Conservation (phyloP, 2,329 filamentous ascomycete genomes). For the Pochonia chlamydosporia region DNA sequence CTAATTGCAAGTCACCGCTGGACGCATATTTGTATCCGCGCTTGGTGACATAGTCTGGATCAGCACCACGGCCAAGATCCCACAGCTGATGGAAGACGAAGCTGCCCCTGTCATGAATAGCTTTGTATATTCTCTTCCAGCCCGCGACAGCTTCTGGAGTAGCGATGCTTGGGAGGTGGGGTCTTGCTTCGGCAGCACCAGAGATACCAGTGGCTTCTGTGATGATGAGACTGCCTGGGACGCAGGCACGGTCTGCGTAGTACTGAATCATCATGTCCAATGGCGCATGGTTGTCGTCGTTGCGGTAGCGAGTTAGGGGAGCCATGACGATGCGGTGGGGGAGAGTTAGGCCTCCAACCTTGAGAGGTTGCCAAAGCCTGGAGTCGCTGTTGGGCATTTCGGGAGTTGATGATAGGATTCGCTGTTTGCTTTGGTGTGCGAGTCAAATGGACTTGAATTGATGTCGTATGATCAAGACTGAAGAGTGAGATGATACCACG, state of each 20-base stretch:
- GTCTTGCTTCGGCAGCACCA: slow-evolving; percentile 15
- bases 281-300: not conserved
- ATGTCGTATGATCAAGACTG: too few species aligned
- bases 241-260: slow-evolving; percentile 38
- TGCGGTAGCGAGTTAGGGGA: slow-evolving; percentile 25
- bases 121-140: not conserved
- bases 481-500: too few species aligned
- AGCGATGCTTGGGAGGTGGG: not conserved
- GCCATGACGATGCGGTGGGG: slow-evolving; percentile 46
- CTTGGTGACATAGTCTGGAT: not conserved
- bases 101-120: not conserved
- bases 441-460: too few species aligned
- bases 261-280: slow-evolving; percentile 28
- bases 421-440: too few species aligned
- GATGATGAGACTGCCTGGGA: slow-evolving; percentile 37
- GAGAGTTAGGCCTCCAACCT: slow-evolving; percentile 30
- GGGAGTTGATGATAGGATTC: not conserved
- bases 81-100: not conserved
- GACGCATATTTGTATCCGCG: not conserved
- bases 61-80: not conserved
- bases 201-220: slow-evolving; percentile 40
- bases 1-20: not conserved
- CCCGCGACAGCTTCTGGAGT: not conserved
- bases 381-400: slow-evolving; percentile 12
- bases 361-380: slow-evolving; percentile 28